Evolutionary conservation across 2,329 filamentous ascomycete species (phyloP), one percentile per base, ranked within the genome.

Genomic region (Xylaria hypoxylon): DNA sequence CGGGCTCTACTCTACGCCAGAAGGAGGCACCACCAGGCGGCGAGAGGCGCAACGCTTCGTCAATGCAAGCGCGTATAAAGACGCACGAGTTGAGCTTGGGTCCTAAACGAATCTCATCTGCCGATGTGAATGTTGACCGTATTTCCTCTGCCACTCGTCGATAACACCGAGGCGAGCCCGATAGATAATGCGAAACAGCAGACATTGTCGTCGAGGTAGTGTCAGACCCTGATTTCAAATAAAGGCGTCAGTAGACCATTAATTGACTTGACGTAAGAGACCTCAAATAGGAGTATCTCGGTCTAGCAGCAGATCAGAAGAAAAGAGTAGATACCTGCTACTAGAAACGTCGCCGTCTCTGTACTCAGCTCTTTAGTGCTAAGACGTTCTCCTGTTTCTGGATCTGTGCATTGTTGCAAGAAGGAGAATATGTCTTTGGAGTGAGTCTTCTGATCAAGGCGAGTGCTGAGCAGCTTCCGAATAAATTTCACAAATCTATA

Each of bases 201-300:
- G 61, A n/a, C 53, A 64, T 51, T 8, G 53, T 45, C 35, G 55
- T 64, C 11, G 61, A 52, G 7, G 55, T 64, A 1, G 53, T 53
- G 15, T 64, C 61, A 3, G 45, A 38, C 15, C 61, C 61, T 59
- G 17, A n/a, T n/a, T n/a, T n/a, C n/a, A n/a, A n/a, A n/a, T n/a
- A n/a, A n/a, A n/a, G n/a, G n/a, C n/a, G n/a, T n/a, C n/a, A n/a
- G n/a, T n/a, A n/a, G n/a, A n/a, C n/a, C n/a, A n/a, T n/a, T n/a
- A n/a, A n/a, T n/a, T n/a, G n/a, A n/a, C n/a, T n/a, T n/a, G n/a
- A n/a, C n/a, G n/a, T n/a, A n/a, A n/a, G n/a, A n/a, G n/a, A n/a
- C n/a, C n/a, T n/a, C n/a, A n/a, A n/a, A n/a, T n/a, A n/a, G n/a
- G n/a, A n/a, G n/a, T n/a, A n/a, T n/a, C n/a, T n/a, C n/a, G n/a